Evolutionary conservation across 2,329 filamentous ascomycete genomes (phyloP), one percentile per base, ranked within the genome.

Genomic region (Xylariaceae sp.): DNA sequence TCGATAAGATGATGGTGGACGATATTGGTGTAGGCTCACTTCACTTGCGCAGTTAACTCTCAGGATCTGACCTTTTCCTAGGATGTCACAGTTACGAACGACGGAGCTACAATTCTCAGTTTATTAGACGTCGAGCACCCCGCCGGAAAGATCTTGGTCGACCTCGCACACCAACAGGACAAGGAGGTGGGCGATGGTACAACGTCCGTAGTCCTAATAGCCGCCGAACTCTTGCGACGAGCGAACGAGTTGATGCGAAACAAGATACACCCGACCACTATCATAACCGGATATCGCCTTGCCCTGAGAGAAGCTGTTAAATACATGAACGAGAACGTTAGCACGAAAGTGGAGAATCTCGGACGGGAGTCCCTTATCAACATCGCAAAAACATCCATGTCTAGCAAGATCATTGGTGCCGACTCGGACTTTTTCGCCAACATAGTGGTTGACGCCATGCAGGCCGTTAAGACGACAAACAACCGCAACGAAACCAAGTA

Each of bases 1-100:
- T 99, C 66, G 95, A 99, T 76, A 99, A 99, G 86, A 99, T 99
- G 95, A 98, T 99, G 95, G 95, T 99, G 69, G 95, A 99, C 79
- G 95, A 99, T 75, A 98, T 99, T 75, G 95, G 95, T 73, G 89
- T 92, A 85, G 69, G 87, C 69, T 56, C n/a, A 9, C 29, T n/a
- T 24, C 17, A 6, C 19, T 39, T 37, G 24, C 7, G 4, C 5
- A 43, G 12, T 23, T 26, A n/a, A n/a, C n/a, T n/a, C n/a, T n/a
- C n/a, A n/a, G 33, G 4, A 47, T 57, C 64, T 69, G 41, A 66
- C 65, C 54, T 56, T 46, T 23, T 11, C 34, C 50, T 68, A 92
- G 89, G 95, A 99, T 80, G 95, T 99, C 58, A 99, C 95, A 60
- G 95, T 99, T 57, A 99, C 95, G 66, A 99, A 99, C 78, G 95